Conservation (phyloP, 495 filamentous ascomycete species). For the Penicillium egyptiacum region DNA sequence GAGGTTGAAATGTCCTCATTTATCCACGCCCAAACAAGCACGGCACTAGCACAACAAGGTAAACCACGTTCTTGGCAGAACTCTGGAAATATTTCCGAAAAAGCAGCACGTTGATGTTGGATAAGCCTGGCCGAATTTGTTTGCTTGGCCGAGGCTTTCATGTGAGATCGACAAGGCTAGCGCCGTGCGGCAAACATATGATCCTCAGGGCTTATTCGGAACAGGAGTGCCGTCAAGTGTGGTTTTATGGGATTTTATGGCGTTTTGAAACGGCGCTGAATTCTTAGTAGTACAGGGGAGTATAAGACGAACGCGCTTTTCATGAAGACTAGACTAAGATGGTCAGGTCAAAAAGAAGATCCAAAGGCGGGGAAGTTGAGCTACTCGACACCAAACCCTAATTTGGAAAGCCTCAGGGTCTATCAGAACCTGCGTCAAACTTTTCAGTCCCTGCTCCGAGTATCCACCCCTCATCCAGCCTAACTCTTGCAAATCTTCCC, state of each 20-base stretch:
- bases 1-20: constrained; percentile 7
- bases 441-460: constrained; percentile 3
- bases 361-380: constrained; percentile 10
- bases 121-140: neutral
- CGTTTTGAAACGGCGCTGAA: neutral
- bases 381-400: constrained; percentile 11
- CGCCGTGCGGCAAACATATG: constrained; percentile 1
- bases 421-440: neutral
- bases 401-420: constrained; percentile 7
- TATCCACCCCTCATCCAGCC: neutral
- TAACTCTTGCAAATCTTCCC: neutral
- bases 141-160: constrained; percentile 11
- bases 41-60: constrained; percentile 3
- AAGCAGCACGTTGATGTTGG: neutral
- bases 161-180: constrained; percentile 16
- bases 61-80: constrained; percentile 4
- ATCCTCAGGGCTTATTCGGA: neutral
- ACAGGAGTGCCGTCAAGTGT: neutral
- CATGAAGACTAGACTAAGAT: neutral
- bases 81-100: neutral
- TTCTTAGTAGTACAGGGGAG: neutral
- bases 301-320: neutral
- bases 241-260: neutral
- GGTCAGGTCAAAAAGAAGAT: neutral
- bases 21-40: constrained; percentile 4